Evolutionary conservation across 129 eudicot genomes (phyloP).

Genomic region (Flaveria trinervia): DNA sequence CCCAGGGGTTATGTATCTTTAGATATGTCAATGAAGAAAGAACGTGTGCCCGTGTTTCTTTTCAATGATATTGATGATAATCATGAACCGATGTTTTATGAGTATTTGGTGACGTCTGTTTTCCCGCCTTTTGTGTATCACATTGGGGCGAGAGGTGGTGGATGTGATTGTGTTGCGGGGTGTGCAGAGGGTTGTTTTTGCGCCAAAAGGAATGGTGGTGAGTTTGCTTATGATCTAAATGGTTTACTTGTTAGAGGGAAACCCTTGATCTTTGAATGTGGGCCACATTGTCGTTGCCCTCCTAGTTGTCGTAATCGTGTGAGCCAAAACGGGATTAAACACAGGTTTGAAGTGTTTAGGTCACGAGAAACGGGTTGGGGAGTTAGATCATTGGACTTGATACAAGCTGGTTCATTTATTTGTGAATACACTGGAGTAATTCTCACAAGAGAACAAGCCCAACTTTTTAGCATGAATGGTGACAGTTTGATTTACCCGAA

Average conservation of each 20-base stretch:
- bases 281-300: slow-evolving; percentile 67
- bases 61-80: slow-evolving; percentile 65
- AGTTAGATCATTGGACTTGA: slow-evolving; percentile 69
- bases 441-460: slow-evolving; percentile 59
- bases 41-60: slow-evolving; percentile 55
- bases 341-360: slow-evolving; percentile 68
- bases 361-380: slow-evolving; percentile 81
- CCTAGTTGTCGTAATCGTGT: slow-evolving; percentile 68
- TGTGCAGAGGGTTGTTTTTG: slow-evolving; percentile 63
- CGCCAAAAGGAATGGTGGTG: slow-evolving; percentile 62
- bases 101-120: slow-evolving; percentile 54
- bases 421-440: slow-evolving; percentile 49
- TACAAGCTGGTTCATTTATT: slow-evolving; percentile 49
- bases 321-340: slow-evolving; percentile 59
- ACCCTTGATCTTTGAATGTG: slow-evolving; percentile 70
- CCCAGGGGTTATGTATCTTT: slow-evolving; percentile 52
- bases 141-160: slow-evolving; percentile 28
- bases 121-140: slow-evolving; percentile 62
- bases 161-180: slow-evolving; percentile 65
- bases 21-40: slow-evolving; percentile 65
- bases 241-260: slow-evolving; percentile 62
- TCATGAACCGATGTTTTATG: slow-evolving; percentile 56
- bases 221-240: slow-evolving; percentile 59
- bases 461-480: slow-evolving; percentile 47
- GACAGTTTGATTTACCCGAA: slow-evolving; percentile 61